phyloP scores from a whole-genome alignment of 345 rosid species.

The Lepidium didymum region DNA sequence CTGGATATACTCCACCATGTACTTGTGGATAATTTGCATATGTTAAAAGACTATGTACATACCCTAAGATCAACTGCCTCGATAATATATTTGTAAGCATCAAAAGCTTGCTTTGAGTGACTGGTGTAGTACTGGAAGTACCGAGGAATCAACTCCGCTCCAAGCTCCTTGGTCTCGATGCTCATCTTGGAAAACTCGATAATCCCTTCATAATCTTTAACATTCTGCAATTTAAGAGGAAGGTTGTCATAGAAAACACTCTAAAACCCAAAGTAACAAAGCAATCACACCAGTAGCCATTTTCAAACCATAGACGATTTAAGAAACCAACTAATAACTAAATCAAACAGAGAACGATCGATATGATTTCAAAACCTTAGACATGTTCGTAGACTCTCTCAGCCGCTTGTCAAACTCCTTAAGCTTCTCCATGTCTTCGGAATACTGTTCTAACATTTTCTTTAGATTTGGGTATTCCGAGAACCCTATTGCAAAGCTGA shows the following conservation, averaged over 20 bases:
- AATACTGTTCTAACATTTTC: no score
- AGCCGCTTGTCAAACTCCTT: constrained; percentile 88
- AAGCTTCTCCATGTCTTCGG: no score
- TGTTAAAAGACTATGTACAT: constrained; percentile 2
- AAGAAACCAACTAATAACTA: not conserved
- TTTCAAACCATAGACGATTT: not conserved
- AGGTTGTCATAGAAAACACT: not conserved
- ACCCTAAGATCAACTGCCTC: constrained; percentile 85
- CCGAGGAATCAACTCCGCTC: constrained; percentile 87
- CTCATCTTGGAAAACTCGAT: constrained; percentile 57
- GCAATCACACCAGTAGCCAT: not conserved
- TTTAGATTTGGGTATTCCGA: no score
- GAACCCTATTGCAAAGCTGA: no score
- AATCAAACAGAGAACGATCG: not conserved
- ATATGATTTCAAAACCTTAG: constrained; percentile 42
- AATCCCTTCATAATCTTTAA: constrained; percentile 72
- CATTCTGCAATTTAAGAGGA: constrained; percentile 41
- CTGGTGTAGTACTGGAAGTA: constrained; percentile 81
- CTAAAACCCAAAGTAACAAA: not conserved
- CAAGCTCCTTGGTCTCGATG: constrained; percentile 72
- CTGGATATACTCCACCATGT: not conserved
- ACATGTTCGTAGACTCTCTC: constrained; percentile 78
- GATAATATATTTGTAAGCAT: constrained; percentile 65
- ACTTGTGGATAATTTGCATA: not conserved
- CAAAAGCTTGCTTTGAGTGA: constrained; percentile 48